Conservation (phyloP, 1,139 yeast species). For the Hemisphaericaspora xylanilytica region DNA sequence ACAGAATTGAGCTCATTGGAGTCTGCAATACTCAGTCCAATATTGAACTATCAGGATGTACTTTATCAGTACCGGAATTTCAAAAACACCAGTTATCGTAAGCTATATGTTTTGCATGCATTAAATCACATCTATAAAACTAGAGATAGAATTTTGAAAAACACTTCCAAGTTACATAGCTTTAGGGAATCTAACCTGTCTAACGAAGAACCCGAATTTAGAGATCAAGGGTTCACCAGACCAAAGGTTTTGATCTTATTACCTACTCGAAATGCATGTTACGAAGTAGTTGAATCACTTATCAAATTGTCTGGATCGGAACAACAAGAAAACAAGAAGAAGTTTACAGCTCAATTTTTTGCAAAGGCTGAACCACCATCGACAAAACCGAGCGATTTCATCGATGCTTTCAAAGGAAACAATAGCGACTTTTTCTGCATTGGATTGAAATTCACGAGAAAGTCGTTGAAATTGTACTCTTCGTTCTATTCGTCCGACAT, state of each 20-base stretch:
- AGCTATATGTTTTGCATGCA: conserved; percentile 66
- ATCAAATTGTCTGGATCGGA: conserved; percentile 63
- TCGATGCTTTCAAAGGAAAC: conserved; percentile 79
- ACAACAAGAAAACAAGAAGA: conserved; percentile 77
- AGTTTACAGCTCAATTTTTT: conserved; percentile 70
- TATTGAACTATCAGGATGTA: conserved; percentile 74
- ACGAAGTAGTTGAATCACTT: conserved; percentile 62
- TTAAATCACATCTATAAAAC: conserved; percentile 85
- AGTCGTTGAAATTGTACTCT: conserved; percentile 78
- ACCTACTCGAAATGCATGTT: conserved; percentile 83
- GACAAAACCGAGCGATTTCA: conserved; percentile 80
- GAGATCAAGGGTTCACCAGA: conserved; percentile 95
- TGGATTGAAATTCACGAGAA: conserved; percentile 87
- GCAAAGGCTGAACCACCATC: conserved; percentile 52
- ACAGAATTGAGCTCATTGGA: conserved; percentile 23
- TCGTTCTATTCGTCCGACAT: conserved; percentile 84
- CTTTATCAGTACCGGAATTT: conserved; percentile 51
- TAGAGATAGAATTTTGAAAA: conserved; percentile 74
- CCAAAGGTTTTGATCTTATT: conserved; percentile 81
- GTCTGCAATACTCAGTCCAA: conserved; percentile 46
- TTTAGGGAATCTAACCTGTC: conserved; percentile 35
- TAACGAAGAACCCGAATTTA: conserved; percentile 54
- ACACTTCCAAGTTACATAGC: conserved; percentile 57
- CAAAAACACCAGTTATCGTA: conserved; percentile 53
- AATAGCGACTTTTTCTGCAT: conserved; percentile 88